Conservation (phyloP, 306 rosid species). For the Dicorynia guianensis region DNA sequence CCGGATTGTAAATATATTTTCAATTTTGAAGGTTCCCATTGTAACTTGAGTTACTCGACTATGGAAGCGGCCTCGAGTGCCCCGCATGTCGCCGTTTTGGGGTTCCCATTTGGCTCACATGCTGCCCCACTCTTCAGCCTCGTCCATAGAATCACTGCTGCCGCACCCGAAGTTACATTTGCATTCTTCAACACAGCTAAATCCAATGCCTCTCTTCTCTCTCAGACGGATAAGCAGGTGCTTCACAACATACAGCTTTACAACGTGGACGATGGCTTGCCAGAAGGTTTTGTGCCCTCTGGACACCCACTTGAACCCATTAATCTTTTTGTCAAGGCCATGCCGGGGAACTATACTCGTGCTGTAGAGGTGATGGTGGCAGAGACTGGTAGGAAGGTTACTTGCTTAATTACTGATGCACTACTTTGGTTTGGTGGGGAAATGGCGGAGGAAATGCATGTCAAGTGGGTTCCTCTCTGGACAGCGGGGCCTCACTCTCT, state of each 20-base stretch:
- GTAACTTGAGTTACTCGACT: neutral
- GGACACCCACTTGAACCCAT: conserved; percentile 42
- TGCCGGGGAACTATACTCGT: conserved; percentile 45
- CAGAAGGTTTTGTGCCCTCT: conserved; percentile 44
- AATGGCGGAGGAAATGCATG: conserved; percentile 52
- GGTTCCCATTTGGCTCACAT: conserved; percentile 68
- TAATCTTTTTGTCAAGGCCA: conserved; percentile 47
- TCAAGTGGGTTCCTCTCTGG: conserved; percentile 85
- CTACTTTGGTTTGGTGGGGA: conserved; percentile 70
- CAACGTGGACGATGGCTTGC: conserved; percentile 65
- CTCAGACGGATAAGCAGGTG: neutral
- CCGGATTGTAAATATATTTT: too few relatives aligned
- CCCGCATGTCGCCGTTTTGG: conserved; percentile 57
- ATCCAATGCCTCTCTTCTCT: conserved; percentile 49
- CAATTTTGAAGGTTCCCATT: too few relatives aligned
- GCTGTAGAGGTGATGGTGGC: conserved; percentile 49
- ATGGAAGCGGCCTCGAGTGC: neutral
- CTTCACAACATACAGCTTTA: conserved; percentile 43
- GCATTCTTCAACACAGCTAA: conserved; percentile 61
- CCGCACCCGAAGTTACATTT: conserved; percentile 45
- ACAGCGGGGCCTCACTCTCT: conserved; percentile 72
- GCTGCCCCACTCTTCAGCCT: conserved; percentile 55
- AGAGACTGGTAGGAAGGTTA: conserved; percentile 43
- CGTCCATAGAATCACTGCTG: conserved; percentile 43
- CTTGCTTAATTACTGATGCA: conserved; percentile 74